These are phyloP conservation scores for Phoma sp. DNA, from an alignment of 2,329 filamentous ascomycete genomes.

Conservation along the genomic window DNA sequence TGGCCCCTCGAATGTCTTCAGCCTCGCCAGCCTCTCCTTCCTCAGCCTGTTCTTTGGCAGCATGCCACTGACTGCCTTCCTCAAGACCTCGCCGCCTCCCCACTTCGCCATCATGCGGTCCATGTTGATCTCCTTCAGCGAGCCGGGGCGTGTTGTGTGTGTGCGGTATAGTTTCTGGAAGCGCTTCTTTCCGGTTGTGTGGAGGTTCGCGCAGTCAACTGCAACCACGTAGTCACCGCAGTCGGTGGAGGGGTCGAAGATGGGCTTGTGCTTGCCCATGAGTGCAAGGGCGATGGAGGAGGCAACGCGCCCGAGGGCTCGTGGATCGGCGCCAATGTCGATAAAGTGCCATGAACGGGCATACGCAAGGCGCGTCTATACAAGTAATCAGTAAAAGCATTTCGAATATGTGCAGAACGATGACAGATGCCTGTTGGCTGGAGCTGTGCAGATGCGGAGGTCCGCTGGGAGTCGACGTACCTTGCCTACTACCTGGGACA, in stretches of 20 bases:
- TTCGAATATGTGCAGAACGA: not conserved
- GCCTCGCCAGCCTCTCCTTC: conserved; percentile 81
- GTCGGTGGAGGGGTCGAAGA: conserved; percentile 95
- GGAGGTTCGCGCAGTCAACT: conserved; percentile 83
- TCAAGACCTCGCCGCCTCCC: conserved; percentile 88
- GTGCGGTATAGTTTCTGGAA: conserved; percentile 95
- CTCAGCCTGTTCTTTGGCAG: conserved; percentile 93
- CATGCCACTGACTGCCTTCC: conserved; percentile 95
- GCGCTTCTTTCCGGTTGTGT: conserved; percentile 90
- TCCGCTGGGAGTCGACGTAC: conserved; percentile 57
- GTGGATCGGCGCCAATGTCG: conserved; percentile 69
- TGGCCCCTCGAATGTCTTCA: conserved; percentile 96
- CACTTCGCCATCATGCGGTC: conserved; percentile 92
- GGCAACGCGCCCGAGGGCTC: conserved; percentile 88
- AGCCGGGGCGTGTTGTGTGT: conserved; percentile 89
- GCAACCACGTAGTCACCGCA: conserved; percentile 99
- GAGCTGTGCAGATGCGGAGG: conserved; percentile 24
- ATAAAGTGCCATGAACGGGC: conserved; percentile 95
- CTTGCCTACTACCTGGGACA: conserved; percentile 81
- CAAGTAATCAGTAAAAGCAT: conserved; percentile 1
- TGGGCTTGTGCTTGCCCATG: conserved; percentile 99
- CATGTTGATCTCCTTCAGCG: conserved; percentile 88
- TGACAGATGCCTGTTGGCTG: not conserved
- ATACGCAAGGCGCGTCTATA: conserved; percentile 92
- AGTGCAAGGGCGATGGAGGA: conserved; percentile 84